Evolutionary conservation across 345 rosid species (phyloP).

Genomic region (Lenwebbia sp.): DNA sequence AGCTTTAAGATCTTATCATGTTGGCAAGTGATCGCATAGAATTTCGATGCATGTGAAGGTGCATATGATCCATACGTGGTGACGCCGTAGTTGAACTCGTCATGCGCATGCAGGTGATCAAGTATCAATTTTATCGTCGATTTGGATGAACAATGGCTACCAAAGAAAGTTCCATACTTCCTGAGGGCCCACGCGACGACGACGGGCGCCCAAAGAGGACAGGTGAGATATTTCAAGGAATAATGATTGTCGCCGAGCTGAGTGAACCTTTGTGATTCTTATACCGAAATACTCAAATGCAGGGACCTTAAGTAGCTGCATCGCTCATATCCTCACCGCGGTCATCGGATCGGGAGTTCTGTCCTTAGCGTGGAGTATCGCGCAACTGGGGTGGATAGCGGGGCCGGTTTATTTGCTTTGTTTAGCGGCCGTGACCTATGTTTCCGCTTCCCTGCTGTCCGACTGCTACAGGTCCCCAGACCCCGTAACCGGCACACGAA

Average conservation of each 20-base stretch:
- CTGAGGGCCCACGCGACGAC: conserved; percentile 6
- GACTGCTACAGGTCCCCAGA: conserved; percentile 45
- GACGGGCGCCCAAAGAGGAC: conserved; percentile 29
- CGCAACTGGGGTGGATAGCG: conserved; percentile 62
- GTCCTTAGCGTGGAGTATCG: conserved; percentile 47
- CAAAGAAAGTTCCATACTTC: not conserved
- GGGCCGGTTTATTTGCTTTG: conserved; percentile 33
- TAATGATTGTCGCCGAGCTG: not conserved
- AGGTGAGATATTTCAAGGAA: conserved; percentile 8
- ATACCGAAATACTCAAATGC: not conserved
- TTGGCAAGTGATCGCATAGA: not conserved
- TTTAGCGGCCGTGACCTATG: conserved; percentile 31
- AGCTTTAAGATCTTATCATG: not conserved
- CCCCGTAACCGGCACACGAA: conserved; percentile 23
- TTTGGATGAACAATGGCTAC: not conserved
- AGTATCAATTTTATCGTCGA: not conserved
- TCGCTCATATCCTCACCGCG: conserved; percentile 36
- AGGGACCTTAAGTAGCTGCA: conserved; percentile 40
- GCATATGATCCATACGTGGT: not conserved
- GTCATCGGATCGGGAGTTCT: conserved; percentile 40
- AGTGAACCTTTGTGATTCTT: not conserved
- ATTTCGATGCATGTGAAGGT: not conserved
- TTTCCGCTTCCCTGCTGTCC: conserved; percentile 35
- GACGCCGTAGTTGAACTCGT: not conserved
- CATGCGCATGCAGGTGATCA: not conserved